Evolutionary conservation across 768 basidiomycete genomes (phyloP), one percentile per base, ranked within the genome.

Genomic region (Tylopilus subfusipes): DNA sequence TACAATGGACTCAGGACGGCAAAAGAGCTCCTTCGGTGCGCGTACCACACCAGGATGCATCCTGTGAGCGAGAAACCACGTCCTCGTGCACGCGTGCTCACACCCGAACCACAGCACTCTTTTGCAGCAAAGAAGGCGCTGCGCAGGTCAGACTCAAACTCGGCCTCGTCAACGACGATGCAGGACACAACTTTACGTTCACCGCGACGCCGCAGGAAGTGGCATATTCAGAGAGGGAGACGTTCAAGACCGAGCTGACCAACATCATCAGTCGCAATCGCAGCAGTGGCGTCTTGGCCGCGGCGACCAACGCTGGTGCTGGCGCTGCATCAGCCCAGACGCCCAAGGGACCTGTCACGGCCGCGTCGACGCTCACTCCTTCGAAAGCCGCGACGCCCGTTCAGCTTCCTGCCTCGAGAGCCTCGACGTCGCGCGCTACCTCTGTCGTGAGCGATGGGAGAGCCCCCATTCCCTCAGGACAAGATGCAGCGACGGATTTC

Each of bases 101-200:
- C 50, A 25, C 42, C 38, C 29, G 1, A n/a, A 58, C 38, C 0
- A 57, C 67, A 90, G 90, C 89, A 18, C 77, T 94, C 33, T 93
- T 92, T 66, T 91, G 87, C 63, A 91, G 89, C 67, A 93, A 93
- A 63, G 86, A 88, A 63, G 87, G 86, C 50, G 85, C 89, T 6
- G 72, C 88, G 0, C 88, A 92, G 67, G 88, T 90, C 62, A 79
- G 84, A 45, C 76, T 93, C 45, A 93, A 93, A 64, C 73, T 95
- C 31, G 84, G 81, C 2, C 75, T 92, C 30, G 70, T 82, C 49
- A 78, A 76, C 45, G 83, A 90, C 67, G 87, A 88, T 52, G 78
- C 77, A 13, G 88, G 86, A 9, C 87, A 90, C 74, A 89, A 85
- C 63, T 95, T 94, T 69, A 87, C 87, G 1, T 93, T 90, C 73